Conservation (phyloP, 75 land plant species). For the Pinus tabuliformis region DNA sequence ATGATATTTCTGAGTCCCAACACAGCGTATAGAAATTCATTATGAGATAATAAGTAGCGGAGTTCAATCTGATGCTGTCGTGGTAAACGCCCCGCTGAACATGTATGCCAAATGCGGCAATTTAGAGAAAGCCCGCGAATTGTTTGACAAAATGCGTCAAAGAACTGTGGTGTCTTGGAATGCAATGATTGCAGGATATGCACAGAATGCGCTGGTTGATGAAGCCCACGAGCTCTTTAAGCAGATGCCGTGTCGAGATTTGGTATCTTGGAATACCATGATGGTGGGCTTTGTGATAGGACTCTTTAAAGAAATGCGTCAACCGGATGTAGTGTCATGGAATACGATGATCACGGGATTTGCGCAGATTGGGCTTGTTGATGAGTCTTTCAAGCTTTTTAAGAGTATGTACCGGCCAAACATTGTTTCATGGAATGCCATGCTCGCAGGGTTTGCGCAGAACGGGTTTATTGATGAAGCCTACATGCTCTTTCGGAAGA, state of each 20-base stretch:
- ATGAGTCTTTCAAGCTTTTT: slow-evolving; percentile 27
- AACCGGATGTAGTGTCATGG: slow-evolving; percentile 39
- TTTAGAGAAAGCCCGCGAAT: background rate
- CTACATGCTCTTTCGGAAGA: slow-evolving; percentile 34
- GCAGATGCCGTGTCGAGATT: slow-evolving; percentile 10
- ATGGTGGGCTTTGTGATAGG: slow-evolving; percentile 12
- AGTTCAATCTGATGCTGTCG: slow-evolving; percentile 7
- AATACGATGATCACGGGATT: slow-evolving; percentile 55
- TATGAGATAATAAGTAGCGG: background rate
- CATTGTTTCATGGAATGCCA: slow-evolving; percentile 56
- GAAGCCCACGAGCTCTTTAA: slow-evolving; percentile 20
- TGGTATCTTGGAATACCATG: slow-evolving; percentile 19
- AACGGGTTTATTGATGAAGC: slow-evolving; percentile 23
- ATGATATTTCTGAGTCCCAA: too few relatives aligned
- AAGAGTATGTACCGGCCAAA: slow-evolving; percentile 24
- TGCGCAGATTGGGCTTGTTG: slow-evolving; percentile 34
- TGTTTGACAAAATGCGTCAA: slow-evolving; percentile 31
- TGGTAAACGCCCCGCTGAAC: slow-evolving; percentile 7
- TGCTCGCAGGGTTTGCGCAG: slow-evolving; percentile 44
- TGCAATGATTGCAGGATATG: slow-evolving; percentile 57
- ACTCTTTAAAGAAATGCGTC: background rate
- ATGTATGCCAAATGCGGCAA: slow-evolving; percentile 1
- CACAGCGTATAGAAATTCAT: slow-evolving; percentile 9
- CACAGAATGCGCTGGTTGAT: slow-evolving; percentile 15
- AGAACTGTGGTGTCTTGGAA: slow-evolving; percentile 42